Percentiles rank a stretch among this genome's conserved stretches.
Conservation (phyloP, 2,329 filamentous ascomycete genomes). For the Cladosporium sp. region DNA sequence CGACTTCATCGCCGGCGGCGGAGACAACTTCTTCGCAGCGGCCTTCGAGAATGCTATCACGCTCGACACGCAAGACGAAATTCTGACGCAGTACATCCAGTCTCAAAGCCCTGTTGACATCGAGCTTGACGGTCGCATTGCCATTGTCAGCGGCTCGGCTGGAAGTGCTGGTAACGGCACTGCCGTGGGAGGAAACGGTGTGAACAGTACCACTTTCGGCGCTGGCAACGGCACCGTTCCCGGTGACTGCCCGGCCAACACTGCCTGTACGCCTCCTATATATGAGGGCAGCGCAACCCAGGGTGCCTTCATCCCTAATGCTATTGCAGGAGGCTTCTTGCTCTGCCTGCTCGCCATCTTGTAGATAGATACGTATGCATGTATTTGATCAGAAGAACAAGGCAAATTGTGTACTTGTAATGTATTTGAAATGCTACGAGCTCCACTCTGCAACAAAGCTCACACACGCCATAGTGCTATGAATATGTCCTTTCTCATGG, state of each 20-base stretch:
- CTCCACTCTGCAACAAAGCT: too few species aligned
- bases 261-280: constrained; percentile 6
- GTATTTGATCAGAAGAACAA: too few species aligned
- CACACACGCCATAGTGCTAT: too few species aligned
- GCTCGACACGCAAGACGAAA: constrained; percentile 53
- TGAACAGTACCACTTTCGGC: constrained; percentile 3
- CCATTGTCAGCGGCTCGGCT: constrained; percentile 24
- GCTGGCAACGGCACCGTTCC: constrained; percentile 1
- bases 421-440: too few species aligned
- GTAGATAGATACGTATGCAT: neutral
- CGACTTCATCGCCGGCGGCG: constrained; percentile 59
- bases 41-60: constrained; percentile 39
- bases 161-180: constrained; percentile 8
- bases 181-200: constrained; percentile 2
- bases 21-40: constrained; percentile 56
- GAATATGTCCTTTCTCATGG: too few species aligned
- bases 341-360: constrained; percentile 8
- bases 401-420: too few species aligned
- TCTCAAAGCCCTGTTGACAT: constrained; percentile 48
- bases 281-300: neutral
- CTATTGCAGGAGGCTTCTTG: constrained; percentile 1
- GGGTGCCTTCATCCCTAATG: constrained; percentile 2
- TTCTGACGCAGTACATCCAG: constrained; percentile 50
- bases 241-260: constrained; percentile 4
- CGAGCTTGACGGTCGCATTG: constrained; percentile 47